phyloP scores from a whole-genome alignment of 257 asterid species.

The Mentha longifolia region DNA sequence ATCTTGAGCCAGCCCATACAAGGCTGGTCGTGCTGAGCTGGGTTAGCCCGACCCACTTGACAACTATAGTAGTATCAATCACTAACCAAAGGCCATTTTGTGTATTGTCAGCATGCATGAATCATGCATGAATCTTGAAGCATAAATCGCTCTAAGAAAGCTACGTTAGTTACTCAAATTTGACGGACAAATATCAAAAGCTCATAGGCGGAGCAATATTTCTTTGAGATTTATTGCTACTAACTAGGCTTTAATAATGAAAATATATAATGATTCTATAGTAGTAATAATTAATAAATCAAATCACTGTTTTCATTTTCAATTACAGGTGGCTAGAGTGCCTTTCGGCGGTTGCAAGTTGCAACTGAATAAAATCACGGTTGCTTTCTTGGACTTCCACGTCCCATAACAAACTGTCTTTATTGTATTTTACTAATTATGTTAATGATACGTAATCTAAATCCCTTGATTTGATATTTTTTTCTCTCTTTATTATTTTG shows the following conservation, averaged over 20 bases:
- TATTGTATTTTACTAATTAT: background rate
- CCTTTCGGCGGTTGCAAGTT: conserved; percentile 32
- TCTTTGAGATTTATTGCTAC: no score
- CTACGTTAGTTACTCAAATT: conserved; percentile 3
- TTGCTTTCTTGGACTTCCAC: background rate
- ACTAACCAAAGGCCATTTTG: background rate
- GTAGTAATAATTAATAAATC: background rate
- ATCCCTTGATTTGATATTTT: no score
- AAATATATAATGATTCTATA: no score
- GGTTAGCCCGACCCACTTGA: no score
- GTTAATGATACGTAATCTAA: no score
- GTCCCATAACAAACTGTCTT: background rate
- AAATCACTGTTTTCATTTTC: conserved; percentile 14
- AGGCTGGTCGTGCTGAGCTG: no score
- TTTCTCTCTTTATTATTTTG: no score
- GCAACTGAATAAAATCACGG: conserved; percentile 5
- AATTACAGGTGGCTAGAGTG: background rate
- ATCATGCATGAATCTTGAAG: background rate
- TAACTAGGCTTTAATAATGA: no score
- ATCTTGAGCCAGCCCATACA: no score
- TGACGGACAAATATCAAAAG: conserved; percentile 12
- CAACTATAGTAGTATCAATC: background rate
- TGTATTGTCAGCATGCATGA: background rate
- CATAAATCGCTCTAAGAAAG: background rate
- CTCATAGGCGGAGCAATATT: background rate